phyloP scores from a whole-genome alignment of 305 asterid genomes.

The Ilex paraguariensis region DNA sequence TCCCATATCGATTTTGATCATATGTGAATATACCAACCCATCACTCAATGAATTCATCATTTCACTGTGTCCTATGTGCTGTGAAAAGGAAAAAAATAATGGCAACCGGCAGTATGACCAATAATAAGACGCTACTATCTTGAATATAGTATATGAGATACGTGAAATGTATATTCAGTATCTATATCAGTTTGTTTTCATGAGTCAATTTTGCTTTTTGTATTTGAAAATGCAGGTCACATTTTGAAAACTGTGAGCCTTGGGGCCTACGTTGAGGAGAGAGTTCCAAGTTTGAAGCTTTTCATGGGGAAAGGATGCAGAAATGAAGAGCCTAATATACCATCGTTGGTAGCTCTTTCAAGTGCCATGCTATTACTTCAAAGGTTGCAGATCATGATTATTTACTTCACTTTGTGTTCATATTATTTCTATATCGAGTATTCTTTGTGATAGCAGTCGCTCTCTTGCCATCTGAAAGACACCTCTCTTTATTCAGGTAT shows the following conservation, averaged over 20 bases:
- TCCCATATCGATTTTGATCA: background rate
- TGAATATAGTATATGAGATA: background rate
- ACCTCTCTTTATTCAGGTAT: background rate
- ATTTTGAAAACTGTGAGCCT: slow-evolving; percentile 35
- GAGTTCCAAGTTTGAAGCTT: slow-evolving; percentile 60
- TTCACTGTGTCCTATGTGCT: background rate
- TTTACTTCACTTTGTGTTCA: too few species aligned
- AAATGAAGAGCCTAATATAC: slow-evolving; percentile 35
- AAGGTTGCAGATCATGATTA: slow-evolving; percentile 35
- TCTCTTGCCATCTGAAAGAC: background rate
- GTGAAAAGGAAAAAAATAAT: too few species aligned
- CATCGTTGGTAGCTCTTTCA: slow-evolving; percentile 77
- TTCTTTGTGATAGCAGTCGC: too few species aligned
- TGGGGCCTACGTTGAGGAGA: slow-evolving; percentile 56
- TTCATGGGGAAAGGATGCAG: slow-evolving; percentile 32
- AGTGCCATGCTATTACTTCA: slow-evolving; percentile 73
- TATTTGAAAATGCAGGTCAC: slow-evolving; percentile 31
- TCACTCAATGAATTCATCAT: too few species aligned
- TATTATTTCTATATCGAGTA: too few species aligned
- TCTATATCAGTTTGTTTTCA: background rate
- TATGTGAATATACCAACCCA: background rate
- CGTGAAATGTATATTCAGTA: background rate
- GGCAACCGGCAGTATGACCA: too few species aligned
- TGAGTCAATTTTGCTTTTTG: background rate
- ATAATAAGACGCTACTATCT: too few species aligned